Evolutionary conservation across 176 grass and related monocot genomes (phyloP).

Genomic region (Carex kokanica): DNA sequence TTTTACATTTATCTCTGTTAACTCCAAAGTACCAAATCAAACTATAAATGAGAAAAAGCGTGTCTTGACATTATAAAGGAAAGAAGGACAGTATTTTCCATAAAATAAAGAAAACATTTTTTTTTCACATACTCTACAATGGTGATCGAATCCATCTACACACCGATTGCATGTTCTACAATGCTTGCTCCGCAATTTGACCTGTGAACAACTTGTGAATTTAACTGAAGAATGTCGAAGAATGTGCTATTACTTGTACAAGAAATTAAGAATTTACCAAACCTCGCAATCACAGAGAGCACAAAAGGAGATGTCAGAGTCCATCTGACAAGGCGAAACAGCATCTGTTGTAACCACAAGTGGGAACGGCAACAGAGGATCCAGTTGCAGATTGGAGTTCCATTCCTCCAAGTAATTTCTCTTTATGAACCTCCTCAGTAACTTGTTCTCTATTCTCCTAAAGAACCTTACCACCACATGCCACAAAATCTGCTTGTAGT

Average conservation of each 20-base stretch:
- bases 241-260: neutral
- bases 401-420: conserved; percentile 82
- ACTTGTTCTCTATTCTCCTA: conserved; percentile 45
- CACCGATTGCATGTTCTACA: conserved; percentile 89
- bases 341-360: conserved; percentile 67
- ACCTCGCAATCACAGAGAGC: conserved; percentile 93
- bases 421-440: conserved; percentile 64
- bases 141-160: conserved; percentile 98
- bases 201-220: conserved; percentile 33
- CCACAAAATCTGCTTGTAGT: conserved; percentile 79
- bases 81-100: neutral
- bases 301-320: conserved; percentile 77
- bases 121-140: conserved; percentile 66
- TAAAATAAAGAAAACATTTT: neutral
- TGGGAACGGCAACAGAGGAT: conserved; percentile 82
- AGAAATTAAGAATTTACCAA: neutral
- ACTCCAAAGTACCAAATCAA: neutral
- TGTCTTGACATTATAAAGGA: neutral
- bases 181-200: conserved; percentile 93
- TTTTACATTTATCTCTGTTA: neutral
- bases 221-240: neutral
- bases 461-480: conserved; percentile 46
- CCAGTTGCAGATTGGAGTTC: conserved; percentile 66
- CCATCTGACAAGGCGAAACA: conserved; percentile 47
- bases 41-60: neutral